These are phyloP conservation scores for Pontederia crassipes DNA, from an alignment of 176 grass and related monocot species.

Conservation along the genomic window DNA sequence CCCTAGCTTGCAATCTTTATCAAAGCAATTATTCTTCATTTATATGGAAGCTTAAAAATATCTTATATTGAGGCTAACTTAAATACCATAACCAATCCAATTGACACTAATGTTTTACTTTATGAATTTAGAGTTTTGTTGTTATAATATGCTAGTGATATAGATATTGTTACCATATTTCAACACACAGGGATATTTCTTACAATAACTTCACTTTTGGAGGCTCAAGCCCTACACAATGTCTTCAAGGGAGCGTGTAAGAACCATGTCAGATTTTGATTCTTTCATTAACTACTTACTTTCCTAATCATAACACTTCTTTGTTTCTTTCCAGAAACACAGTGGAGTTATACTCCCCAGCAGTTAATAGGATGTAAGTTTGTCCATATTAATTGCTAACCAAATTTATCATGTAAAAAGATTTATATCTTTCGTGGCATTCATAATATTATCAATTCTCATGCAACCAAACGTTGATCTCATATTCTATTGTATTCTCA, in stretches of 20 bases:
- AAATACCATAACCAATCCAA: too few relatives aligned
- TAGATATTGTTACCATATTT: constrained; percentile 10
- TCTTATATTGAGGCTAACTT: too few relatives aligned
- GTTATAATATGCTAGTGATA: background rate
- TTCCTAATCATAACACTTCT: constrained; percentile 9
- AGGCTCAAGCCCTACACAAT: constrained; percentile 47
- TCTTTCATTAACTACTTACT: constrained; percentile 7
- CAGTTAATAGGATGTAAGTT: constrained; percentile 45
- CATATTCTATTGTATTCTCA: constrained; percentile 10
- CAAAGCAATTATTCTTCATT: too few relatives aligned
- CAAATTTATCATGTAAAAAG: background rate
- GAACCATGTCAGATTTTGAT: constrained; percentile 25
- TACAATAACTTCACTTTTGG: constrained; percentile 67
- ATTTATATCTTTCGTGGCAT: background rate
- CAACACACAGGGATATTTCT: constrained; percentile 64
- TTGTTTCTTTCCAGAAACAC: constrained; percentile 52
- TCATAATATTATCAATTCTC: background rate
- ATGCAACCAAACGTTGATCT: too few relatives aligned
- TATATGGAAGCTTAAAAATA: too few relatives aligned
- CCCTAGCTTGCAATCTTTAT: too few relatives aligned
- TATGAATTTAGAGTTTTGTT: background rate
- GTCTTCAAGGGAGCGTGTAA: constrained; percentile 64
- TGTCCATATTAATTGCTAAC: constrained; percentile 6
- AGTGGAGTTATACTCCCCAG: constrained; percentile 67
- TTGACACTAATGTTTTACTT: too few relatives aligned